A percentile compares a stretch with the other conserved stretches of the same genome.
Evolutionary conservation across 2,329 filamentous ascomycete species (phyloP).

Genomic region (Fusarium multiceps): DNA sequence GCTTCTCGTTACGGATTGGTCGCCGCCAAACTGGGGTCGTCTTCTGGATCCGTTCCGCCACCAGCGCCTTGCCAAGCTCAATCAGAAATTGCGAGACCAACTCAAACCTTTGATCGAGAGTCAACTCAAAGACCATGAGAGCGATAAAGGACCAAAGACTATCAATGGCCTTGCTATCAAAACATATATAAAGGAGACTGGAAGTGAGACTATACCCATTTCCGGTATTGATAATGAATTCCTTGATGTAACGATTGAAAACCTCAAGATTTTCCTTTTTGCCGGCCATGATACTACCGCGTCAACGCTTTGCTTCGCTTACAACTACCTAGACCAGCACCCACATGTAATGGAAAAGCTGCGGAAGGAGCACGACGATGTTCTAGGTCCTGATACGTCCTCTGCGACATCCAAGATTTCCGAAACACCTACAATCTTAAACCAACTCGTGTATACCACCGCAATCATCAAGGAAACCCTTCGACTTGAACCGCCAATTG

Average conservation of each 20-base stretch:
- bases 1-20: slow-evolving; percentile 4
- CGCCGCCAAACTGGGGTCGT: neutral
- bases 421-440: neutral
- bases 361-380: neutral
- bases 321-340: neutral
- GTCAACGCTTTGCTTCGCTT: neutral
- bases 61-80: neutral
- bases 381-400: neutral
- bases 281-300: slow-evolving; percentile 15
- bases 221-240: neutral
- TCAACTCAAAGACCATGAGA: neutral
- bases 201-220: rapidly evolving
- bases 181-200: neutral
- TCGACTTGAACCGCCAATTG: neutral
- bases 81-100: neutral
- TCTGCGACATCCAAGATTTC: neutral
- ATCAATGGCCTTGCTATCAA: slow-evolving; percentile 4
- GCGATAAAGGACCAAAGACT: neutral
- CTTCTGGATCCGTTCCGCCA: neutral
- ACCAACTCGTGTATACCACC: slow-evolving; percentile 6
- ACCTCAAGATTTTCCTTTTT: slow-evolving; percentile 13
- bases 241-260: neutral
- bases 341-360: neutral
- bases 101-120: neutral
- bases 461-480: slow-evolving; percentile 10